Percentiles rank a stretch among this genome's conserved stretches.
These are phyloP conservation scores for Exophiala bonariae DNA, from an alignment of 2,329 filamentous ascomycete species.

Conservation along the genomic window DNA sequence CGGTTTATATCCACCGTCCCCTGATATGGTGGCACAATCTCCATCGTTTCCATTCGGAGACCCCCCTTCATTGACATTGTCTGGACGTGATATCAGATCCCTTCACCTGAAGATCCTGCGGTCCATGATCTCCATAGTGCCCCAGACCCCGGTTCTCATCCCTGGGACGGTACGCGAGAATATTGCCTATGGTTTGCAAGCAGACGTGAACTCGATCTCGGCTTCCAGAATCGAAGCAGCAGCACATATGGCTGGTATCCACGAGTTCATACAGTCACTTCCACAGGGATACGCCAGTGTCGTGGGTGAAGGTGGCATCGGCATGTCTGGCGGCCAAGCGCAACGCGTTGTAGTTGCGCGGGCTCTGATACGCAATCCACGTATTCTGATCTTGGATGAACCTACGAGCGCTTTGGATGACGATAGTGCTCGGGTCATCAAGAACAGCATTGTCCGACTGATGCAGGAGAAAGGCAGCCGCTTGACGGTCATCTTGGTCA, in stretches of 20 bases:
- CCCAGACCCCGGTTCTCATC: conserved; percentile 65
- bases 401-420: conserved; percentile 72
- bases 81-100: conserved; percentile 53
- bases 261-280: conserved; percentile 74
- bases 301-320: conserved; percentile 68
- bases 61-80: conserved; percentile 56
- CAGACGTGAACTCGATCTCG: conserved; percentile 52
- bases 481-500: conserved; percentile 78
- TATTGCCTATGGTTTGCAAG: conserved; percentile 73
- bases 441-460: conserved; percentile 55
- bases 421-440: conserved; percentile 64
- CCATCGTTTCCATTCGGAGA: conserved; percentile 5
- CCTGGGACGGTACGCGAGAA: conserved; percentile 44
- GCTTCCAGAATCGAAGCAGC: conserved; percentile 47
- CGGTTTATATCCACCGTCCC: conserved; percentile 60
- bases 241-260: conserved; percentile 62
- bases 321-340: conserved; percentile 76
- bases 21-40: conserved; percentile 16
- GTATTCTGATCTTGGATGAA: conserved; percentile 78
- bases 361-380: conserved; percentile 69
- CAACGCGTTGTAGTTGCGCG: conserved; percentile 80
- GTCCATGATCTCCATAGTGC: conserved; percentile 60
- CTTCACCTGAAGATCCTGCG: conserved; percentile 63
- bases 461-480: conserved; percentile 14
- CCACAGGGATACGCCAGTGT: conserved; percentile 70